Conservation (phyloP, 192 early-diverging fungal genomes). For the Coemansia asiatica region DNA sequence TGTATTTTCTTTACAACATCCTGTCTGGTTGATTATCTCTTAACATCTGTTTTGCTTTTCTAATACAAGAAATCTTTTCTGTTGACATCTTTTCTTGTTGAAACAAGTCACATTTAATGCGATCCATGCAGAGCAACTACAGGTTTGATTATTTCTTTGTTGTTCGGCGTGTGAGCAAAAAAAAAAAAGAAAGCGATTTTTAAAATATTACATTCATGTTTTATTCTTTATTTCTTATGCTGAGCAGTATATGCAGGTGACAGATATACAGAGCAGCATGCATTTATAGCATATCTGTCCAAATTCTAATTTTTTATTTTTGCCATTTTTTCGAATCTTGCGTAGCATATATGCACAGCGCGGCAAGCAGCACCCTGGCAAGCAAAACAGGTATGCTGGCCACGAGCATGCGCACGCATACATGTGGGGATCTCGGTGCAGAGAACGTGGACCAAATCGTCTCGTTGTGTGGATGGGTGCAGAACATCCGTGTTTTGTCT, state of each 20-base stretch:
- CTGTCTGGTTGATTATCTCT: background rate
- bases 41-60: background rate
- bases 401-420: constrained; percentile 66
- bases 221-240: background rate
- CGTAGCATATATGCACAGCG: constrained; percentile 10
- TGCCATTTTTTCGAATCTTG: background rate
- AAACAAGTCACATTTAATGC: background rate
- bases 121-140: background rate
- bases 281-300: background rate
- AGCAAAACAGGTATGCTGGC: constrained; percentile 14
- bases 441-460: constrained; percentile 64
- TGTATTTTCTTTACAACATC: background rate
- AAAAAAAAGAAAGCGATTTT: background rate
- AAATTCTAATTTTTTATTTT: background rate
- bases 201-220: background rate
- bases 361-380: constrained; percentile 1
- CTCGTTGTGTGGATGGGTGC: constrained; percentile 75
- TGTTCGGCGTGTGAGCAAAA: background rate
- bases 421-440: constrained; percentile 69
- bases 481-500: constrained; percentile 63
- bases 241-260: background rate
- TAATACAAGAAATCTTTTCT: background rate
- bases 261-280: background rate
- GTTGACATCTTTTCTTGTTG: background rate
- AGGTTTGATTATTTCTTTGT: background rate